Conservation (phyloP, 345 rosid species). For the Draba incana region DNA sequence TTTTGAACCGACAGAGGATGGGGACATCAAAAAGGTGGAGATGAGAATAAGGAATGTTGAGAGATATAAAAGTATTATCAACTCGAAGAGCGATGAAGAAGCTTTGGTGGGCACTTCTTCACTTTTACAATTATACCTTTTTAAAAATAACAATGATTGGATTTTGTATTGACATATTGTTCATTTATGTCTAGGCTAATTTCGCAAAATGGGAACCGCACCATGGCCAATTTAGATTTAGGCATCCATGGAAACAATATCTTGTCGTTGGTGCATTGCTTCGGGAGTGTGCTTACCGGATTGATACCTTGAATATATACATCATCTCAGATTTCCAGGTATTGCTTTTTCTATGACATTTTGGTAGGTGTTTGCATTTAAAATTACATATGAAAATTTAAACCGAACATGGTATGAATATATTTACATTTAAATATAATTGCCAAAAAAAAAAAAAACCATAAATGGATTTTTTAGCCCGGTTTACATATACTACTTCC, state of each 20-base stretch:
- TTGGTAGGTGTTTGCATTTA: background rate
- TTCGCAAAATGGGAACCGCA: slow-evolving; percentile 98
- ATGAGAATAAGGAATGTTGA: slow-evolving; percentile 47
- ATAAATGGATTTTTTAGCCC: too few species aligned
- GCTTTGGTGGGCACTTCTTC: slow-evolving; percentile 54
- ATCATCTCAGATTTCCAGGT: slow-evolving; percentile 56
- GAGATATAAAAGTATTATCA: slow-evolving; percentile 58
- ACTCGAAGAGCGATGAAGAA: slow-evolving; percentile 67
- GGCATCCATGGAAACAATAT: slow-evolving; percentile 80
- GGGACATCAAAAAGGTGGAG: slow-evolving; percentile 34
- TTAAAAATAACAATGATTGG: slow-evolving; percentile 3
- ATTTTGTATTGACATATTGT: slow-evolving; percentile 11
- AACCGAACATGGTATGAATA: too few species aligned
- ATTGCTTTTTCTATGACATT: slow-evolving; percentile 45
- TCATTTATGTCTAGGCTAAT: slow-evolving; percentile 49
- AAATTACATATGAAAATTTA: too few species aligned
- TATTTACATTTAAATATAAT: background rate
- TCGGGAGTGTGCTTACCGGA: slow-evolving; percentile 61
- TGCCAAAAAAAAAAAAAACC: too few species aligned
- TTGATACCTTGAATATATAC: slow-evolving; percentile 66
- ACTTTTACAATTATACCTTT: too few species aligned
- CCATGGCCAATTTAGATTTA: slow-evolving; percentile 81
- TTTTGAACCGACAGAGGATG: slow-evolving; percentile 43
- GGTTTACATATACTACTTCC: background rate
- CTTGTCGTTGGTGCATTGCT: slow-evolving; percentile 63